Percentiles rank a stretch among this genome's conserved stretches.
Conservation (phyloP, 2,329 filamentous ascomycete genomes). For the Bipolaris cookei region DNA sequence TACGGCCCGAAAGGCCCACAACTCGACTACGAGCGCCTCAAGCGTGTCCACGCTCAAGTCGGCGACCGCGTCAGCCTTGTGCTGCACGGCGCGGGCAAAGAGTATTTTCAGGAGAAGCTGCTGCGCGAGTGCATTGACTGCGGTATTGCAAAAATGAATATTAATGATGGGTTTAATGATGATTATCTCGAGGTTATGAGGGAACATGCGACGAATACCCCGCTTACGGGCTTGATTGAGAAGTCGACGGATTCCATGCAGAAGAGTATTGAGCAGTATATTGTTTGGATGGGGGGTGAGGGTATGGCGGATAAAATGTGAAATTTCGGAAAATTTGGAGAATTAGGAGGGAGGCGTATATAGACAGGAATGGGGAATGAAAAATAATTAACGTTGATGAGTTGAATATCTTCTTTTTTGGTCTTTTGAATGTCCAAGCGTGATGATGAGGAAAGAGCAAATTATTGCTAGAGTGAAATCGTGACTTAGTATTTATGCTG, state of each 20-base stretch:
- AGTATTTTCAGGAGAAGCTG: slow-evolving; percentile 59
- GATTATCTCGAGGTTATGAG: slow-evolving; percentile 57
- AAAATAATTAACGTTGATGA: too few species aligned
- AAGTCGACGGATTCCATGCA: slow-evolving; percentile 62
- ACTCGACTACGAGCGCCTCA: slow-evolving; percentile 43
- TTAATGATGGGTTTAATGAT: slow-evolving; percentile 65
- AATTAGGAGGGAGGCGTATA: too few species aligned
- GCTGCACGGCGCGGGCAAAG: slow-evolving; percentile 64
- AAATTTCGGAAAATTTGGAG: not conserved
- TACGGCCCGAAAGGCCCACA: slow-evolving; percentile 69
- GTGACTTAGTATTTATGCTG: too few species aligned
- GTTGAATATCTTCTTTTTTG: too few species aligned
- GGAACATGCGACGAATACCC: slow-evolving; percentile 58
- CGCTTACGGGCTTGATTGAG: slow-evolving; percentile 62
- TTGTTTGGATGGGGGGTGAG: slow-evolving; percentile 57
- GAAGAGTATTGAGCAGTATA: slow-evolving; percentile 61
- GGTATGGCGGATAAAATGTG: slow-evolving; percentile 42
- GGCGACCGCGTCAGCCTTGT: slow-evolving; percentile 60
- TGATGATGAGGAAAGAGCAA: too few species aligned
- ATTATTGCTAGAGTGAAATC: too few species aligned
- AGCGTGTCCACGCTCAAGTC: slow-evolving; percentile 57
- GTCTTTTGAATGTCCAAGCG: too few species aligned
- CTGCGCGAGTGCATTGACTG: slow-evolving; percentile 61
- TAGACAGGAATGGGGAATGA: too few species aligned
- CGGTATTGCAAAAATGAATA: slow-evolving; percentile 64